phyloP scores from a whole-genome alignment of 129 eudicot species.

The Arctium minus region DNA sequence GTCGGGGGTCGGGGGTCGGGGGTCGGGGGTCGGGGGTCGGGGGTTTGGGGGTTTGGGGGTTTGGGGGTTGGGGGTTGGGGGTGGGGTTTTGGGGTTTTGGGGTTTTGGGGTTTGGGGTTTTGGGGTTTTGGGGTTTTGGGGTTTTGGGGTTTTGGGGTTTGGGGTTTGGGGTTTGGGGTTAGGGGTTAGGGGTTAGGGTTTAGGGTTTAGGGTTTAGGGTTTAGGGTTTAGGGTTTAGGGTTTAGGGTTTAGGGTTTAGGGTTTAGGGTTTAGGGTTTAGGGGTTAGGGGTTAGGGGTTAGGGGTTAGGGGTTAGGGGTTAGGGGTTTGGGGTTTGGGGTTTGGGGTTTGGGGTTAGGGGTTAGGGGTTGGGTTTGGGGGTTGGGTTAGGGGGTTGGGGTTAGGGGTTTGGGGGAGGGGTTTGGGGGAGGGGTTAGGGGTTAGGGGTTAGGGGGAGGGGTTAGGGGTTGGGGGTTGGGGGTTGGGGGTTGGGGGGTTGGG shows the following conservation, averaged over 20 bases:
- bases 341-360: too few species aligned
- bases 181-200: too few species aligned
- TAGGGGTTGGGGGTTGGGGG: constrained; percentile 6
- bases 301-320: constrained; percentile 1
- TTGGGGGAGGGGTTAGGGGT: constrained; percentile 20
- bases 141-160: background rate
- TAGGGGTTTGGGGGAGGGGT: background rate
- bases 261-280: background rate
- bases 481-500: background rate
- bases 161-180: background rate
- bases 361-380: too few species aligned
- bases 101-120: too few species aligned
- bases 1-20: too few species aligned
- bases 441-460: constrained; percentile 13
- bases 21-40: too few species aligned
- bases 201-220: background rate
- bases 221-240: constrained; percentile 3
- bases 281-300: background rate
- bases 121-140: background rate
- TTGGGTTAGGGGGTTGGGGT: background rate
- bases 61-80: too few species aligned
- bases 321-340: too few species aligned
- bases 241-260: too few species aligned
- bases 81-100: too few species aligned
- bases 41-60: too few species aligned